Evolutionary conservation across 345 rosid species (phyloP), one percentile per base, ranked within the genome.

Genomic region (Salix koriyanagi): DNA sequence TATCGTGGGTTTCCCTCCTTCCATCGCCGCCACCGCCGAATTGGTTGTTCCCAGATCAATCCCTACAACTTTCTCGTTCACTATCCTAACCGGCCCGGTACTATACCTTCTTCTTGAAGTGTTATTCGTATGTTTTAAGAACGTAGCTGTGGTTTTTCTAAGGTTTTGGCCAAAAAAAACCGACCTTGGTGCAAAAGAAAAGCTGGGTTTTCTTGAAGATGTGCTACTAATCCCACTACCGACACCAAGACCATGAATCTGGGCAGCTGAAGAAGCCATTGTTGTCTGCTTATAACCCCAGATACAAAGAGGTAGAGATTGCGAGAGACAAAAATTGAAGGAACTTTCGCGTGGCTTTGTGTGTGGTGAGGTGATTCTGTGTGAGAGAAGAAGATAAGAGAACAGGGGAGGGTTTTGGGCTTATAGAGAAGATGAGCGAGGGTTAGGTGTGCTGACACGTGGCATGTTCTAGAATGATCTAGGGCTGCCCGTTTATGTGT

Each of bases 11-110:
- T 96, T 92, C 26, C 99, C 99, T 70, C 99, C 99, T 82, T 96
- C 99, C 98, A 96, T 96, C 0, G 98, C 99, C 41, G 99, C 99
- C 39, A 92, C 99, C 0, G 98, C 98, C 21, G 99, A 96, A 75
- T 96, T 96, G 12, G 98, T 96, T 12, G 99, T 96, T 44, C 99
- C 99, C 73, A 92, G 76, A 84, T 96, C 99, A 71, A 96, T 96
- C 30, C 98, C 99, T 36, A 96, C 97, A 7, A 93, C 95, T 66
- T 96, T 96, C 88, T 96, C 99, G 67, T 83, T 87, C 65, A 87
- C 92, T 21, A 91, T 96, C 25, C 93, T 81, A 15, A 93, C 76
- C 0, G 96, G 93, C 23, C 94, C 96, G 1, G 81, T 85, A 1
- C 79, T 54, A 69, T 69, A 84, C n/a, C 92, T 46, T 44, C 90